A percentile compares a stretch with the other conserved stretches of the same genome.
phyloP scores from a whole-genome alignment of 768 basidiomycete species.

The Russula sp. region DNA sequence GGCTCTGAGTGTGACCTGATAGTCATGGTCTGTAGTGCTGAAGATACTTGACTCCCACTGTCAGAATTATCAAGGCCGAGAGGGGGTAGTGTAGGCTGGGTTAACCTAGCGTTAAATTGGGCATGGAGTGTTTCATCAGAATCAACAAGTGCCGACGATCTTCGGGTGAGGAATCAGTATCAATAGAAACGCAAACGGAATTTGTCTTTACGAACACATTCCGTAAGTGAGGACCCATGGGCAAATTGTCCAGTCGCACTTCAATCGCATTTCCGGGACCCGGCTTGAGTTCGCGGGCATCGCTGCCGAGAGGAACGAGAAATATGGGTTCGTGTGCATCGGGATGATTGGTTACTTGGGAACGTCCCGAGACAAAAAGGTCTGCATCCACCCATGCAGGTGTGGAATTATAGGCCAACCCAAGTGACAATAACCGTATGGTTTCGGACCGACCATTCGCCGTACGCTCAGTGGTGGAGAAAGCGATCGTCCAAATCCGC shows the following conservation, averaged over 20 bases:
- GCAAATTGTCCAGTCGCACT: constrained; percentile 5
- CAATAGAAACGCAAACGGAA: neutral
- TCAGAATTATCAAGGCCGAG: neutral
- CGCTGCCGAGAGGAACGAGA: neutral
- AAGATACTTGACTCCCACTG: neutral
- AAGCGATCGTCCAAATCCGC: constrained; percentile 52
- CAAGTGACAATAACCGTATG: constrained; percentile 42
- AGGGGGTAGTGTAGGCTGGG: neutral
- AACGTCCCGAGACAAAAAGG: constrained; percentile 37
- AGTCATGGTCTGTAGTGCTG: neutral
- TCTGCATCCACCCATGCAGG: constrained; percentile 53
- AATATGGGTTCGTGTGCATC: neutral
- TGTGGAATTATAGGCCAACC: constrained; percentile 49
- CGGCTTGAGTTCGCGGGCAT: neutral
- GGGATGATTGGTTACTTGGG: neutral
- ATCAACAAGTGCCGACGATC: constrained; percentile 25
- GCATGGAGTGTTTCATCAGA: constrained; percentile 26
- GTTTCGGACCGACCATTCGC: constrained; percentile 9
- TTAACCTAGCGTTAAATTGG: constrained; percentile 2
- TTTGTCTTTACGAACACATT: constrained; percentile 38
- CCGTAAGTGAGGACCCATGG: constrained; percentile 11
- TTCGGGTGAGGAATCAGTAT: constrained; percentile 7
- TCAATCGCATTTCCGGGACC: constrained; percentile 5
- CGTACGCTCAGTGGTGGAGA: constrained; percentile 28
- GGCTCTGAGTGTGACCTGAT: neutral